Evolutionary conservation across 2,329 filamentous ascomycete species (phyloP).

Genomic region (Stromatinia cepivora): DNA sequence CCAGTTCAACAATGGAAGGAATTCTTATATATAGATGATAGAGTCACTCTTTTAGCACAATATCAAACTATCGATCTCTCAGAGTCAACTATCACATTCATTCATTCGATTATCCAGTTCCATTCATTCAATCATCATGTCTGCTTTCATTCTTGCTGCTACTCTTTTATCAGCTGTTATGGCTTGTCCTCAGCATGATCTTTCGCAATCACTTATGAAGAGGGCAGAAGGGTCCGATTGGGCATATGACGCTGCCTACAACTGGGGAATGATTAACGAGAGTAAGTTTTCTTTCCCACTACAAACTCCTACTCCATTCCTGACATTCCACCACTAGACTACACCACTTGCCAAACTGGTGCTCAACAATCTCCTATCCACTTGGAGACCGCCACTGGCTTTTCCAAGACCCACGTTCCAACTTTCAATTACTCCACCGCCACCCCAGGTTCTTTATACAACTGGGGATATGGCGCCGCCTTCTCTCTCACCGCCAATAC

Average conservation of each 20-base stretch:
- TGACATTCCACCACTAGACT: slow-evolving; percentile 38
- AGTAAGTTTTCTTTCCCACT: slow-evolving; percentile 32
- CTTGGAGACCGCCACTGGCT: slow-evolving; percentile 44
- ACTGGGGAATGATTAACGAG: slow-evolving; percentile 44
- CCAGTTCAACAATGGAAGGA: neutral
- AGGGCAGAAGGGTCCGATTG: slow-evolving; percentile 32
- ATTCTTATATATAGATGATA: slow-evolving; percentile 2
- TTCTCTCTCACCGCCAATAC: slow-evolving; percentile 44
- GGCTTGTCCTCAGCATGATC: slow-evolving; percentile 33
- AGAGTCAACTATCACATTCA: neutral
- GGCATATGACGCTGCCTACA: slow-evolving; percentile 44
- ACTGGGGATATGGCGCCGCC: slow-evolving; percentile 52
- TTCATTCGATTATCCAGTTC: neutral
- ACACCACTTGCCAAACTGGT: slow-evolving; percentile 50
- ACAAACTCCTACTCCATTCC: neutral
- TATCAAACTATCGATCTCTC: neutral
- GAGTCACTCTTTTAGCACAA: neutral
- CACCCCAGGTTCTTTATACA: slow-evolving; percentile 46
- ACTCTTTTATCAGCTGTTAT: slow-evolving; percentile 25
- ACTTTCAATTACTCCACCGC: slow-evolving; percentile 46
- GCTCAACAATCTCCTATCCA: slow-evolving; percentile 53
- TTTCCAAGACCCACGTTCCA: slow-evolving; percentile 45
- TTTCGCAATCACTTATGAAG: slow-evolving; percentile 25
- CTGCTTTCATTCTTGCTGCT: slow-evolving; percentile 18
- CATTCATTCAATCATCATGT: slow-evolving; percentile 4